Evolutionary conservation across 108 stramenopile species (phyloP).

Genomic region (Ochromonas danica): DNA sequence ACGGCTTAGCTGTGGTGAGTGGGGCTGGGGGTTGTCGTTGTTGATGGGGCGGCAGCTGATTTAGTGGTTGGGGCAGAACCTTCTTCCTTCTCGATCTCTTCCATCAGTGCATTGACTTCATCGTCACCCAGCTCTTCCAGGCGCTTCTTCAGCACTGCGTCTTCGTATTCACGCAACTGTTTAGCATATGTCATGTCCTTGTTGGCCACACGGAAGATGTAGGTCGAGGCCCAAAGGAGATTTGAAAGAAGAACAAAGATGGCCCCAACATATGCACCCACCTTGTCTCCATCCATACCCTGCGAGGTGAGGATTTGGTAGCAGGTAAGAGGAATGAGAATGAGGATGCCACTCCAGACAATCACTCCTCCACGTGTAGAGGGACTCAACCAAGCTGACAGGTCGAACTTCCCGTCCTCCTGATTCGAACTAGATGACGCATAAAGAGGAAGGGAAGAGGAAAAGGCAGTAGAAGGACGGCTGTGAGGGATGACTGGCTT

Average conservation of each 20-base stretch:
- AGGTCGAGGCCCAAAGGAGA: slow-evolving; percentile 62
- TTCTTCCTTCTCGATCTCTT: slow-evolving; percentile 73
- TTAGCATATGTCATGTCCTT: slow-evolving; percentile 98
- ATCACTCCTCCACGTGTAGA: background rate
- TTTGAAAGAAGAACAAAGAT: background rate
- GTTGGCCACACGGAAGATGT: slow-evolving; percentile 88
- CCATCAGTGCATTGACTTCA: slow-evolving; percentile 81
- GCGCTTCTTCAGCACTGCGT: slow-evolving; percentile 91
- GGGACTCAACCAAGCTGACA: background rate
- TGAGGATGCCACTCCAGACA: background rate
- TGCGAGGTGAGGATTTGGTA: background rate
- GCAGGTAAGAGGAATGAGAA: background rate
- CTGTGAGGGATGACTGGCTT: too few relatives aligned
- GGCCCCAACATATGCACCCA: background rate
- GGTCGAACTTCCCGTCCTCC: background rate
- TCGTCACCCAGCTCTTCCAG: slow-evolving; percentile 91
- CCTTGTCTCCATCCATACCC: background rate
- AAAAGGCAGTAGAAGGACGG: too few relatives aligned
- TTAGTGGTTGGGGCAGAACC: too few relatives aligned
- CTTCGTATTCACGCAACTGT: slow-evolving; percentile 90
- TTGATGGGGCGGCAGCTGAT: too few relatives aligned
- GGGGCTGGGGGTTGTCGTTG: too few relatives aligned
- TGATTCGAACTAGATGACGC: too few relatives aligned
- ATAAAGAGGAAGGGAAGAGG: too few relatives aligned
- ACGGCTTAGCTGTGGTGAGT: too few relatives aligned